A percentile compares a stretch with the other conserved stretches of the same genome.
These are phyloP conservation scores for Oxytropis ochrocephala DNA, from an alignment of 306 rosid genomes.

Conservation along the genomic window DNA sequence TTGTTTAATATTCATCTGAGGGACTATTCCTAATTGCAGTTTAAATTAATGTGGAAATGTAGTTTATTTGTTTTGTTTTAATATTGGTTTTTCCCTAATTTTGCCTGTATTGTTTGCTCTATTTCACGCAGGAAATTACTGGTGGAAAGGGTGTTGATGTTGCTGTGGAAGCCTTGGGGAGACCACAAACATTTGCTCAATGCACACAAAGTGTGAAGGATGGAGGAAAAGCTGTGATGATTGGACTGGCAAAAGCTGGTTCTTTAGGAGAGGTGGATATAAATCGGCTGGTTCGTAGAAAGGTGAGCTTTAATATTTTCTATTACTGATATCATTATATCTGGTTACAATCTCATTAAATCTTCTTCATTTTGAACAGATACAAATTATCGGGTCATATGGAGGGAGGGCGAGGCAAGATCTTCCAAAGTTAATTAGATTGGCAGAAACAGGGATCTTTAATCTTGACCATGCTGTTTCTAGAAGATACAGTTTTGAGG, in stretches of 20 bases:
- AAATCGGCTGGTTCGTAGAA: slow-evolving; percentile 88
- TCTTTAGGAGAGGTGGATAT: slow-evolving; percentile 82
- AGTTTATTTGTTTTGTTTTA: too few species aligned
- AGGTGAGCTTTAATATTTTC: slow-evolving; percentile 32
- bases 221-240: slow-evolving; percentile 97
- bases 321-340: too few species aligned
- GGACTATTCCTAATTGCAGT: too few species aligned
- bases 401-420: slow-evolving; percentile 99
- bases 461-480: slow-evolving; percentile 70
- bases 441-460: slow-evolving; percentile 87
- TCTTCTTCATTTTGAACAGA: slow-evolving; percentile 38
- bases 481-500: slow-evolving; percentile 74
- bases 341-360: background rate
- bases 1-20: background rate
- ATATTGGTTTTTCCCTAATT: too few species aligned
- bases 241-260: slow-evolving; percentile 77
- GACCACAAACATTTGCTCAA: slow-evolving; percentile 74
- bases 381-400: slow-evolving; percentile 81
- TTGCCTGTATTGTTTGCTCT: slow-evolving; percentile 7
- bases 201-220: slow-evolving; percentile 79
- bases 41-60: too few species aligned
- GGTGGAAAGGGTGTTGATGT: slow-evolving; percentile 88
- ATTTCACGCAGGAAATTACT: slow-evolving; percentile 71
- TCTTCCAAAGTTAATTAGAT: slow-evolving; percentile 79
- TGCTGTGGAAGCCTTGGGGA: slow-evolving; percentile 97